These are phyloP conservation scores for Babjeviella inositovora DNA, from an alignment of 805 yeast species.

Conservation along the genomic window DNA sequence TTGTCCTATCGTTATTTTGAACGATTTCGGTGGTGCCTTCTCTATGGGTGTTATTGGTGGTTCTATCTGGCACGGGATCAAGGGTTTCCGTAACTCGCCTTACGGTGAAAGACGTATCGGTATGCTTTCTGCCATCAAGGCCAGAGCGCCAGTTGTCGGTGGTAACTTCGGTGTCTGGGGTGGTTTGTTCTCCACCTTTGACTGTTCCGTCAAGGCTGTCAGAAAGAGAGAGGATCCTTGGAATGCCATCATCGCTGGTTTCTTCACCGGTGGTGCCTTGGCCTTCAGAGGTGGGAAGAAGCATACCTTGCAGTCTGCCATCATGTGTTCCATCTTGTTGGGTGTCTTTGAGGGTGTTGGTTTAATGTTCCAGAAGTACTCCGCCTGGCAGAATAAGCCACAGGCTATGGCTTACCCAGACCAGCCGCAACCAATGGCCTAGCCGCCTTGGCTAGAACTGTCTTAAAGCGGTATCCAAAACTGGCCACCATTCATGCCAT, in stretches of 20 bases:
- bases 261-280: slow-evolving; percentile 93
- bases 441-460: too few relatives aligned
- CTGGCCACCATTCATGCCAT: too few relatives aligned
- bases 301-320: slow-evolving; percentile 91
- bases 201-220: slow-evolving; percentile 87
- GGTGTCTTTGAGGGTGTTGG: slow-evolving; percentile 99
- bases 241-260: slow-evolving; percentile 96
- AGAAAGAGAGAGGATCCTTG: slow-evolving; percentile 98
- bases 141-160: slow-evolving; percentile 96
- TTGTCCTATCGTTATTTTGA: slow-evolving; percentile 90
- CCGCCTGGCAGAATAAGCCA: slow-evolving; percentile 73
- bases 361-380: slow-evolving; percentile 80
- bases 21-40: slow-evolving; percentile 98
- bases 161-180: slow-evolving; percentile 99
- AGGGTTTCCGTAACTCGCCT: slow-evolving; percentile 97
- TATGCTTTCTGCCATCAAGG: slow-evolving; percentile 77
- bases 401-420: slow-evolving; percentile 45
- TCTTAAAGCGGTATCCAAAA: too few relatives aligned
- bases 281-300: slow-evolving; percentile 99
- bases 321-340: slow-evolving; percentile 91
- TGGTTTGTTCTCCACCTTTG: slow-evolving; percentile 90
- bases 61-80: slow-evolving; percentile 96
- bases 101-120: slow-evolving; percentile 90
- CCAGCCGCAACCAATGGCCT: too few relatives aligned
- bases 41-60: slow-evolving; percentile 99